Evolutionary conservation across 768 basidiomycete genomes (phyloP).

Genomic region (Hysterangium stoloniferum): DNA sequence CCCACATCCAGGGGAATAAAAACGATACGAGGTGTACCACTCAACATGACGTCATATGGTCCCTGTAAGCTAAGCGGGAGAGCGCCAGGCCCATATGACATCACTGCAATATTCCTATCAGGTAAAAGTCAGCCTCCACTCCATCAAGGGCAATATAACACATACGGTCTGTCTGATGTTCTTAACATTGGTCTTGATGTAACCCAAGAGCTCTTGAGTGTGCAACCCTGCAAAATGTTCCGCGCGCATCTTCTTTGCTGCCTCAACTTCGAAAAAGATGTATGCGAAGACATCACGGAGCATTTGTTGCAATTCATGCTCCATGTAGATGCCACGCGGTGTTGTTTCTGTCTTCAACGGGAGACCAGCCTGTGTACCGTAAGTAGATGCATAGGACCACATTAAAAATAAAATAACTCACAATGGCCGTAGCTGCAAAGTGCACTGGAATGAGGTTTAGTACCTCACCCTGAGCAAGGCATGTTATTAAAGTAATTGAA

Average conservation of each 20-base stretch:
- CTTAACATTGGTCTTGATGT: conserved; percentile 48
- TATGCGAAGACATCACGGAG: conserved; percentile 67
- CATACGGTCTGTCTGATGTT: conserved; percentile 31
- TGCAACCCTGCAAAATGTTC: conserved; percentile 44
- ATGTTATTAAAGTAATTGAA: neutral
- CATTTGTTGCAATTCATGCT: conserved; percentile 51
- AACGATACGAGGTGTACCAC: too few species aligned
- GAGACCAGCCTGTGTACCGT: conserved; percentile 54
- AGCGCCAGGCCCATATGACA: too few species aligned
- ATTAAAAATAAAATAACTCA: neutral
- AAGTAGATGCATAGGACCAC: neutral
- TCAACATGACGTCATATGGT: too few species aligned
- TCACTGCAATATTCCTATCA: too few species aligned
- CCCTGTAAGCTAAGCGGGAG: too few species aligned
- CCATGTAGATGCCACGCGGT: conserved; percentile 53
- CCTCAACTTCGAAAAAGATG: conserved; percentile 67
- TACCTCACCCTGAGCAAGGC: neutral
- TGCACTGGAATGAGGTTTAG: neutral
- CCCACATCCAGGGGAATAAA: too few species aligned
- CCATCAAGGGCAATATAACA: too few species aligned
- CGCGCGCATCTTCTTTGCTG: conserved; percentile 48
- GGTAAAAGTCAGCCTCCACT: too few species aligned
- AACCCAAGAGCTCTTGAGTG: conserved; percentile 42
- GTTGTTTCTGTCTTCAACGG: conserved; percentile 50
- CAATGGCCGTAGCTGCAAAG: neutral